Evolutionary conservation across 164 flowering plant genomes (phyloP), one percentile per base, ranked within the genome.

Genomic region (Magnolia changhungtana): DNA sequence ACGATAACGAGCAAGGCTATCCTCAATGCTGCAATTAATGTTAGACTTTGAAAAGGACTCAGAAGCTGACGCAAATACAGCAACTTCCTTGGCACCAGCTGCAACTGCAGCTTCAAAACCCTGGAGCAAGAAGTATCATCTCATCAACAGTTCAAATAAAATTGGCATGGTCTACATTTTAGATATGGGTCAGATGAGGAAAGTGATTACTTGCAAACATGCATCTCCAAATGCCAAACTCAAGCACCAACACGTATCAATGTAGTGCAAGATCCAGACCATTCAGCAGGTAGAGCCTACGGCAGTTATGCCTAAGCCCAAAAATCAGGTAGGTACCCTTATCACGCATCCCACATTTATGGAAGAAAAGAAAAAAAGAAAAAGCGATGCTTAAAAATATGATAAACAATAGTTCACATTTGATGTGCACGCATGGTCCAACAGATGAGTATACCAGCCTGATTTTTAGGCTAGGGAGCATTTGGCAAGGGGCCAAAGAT

Each of bases 31-130:
- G 81, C 99, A 96, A 78, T 96, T 96, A 70, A 96, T 94, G 79
- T 96, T 96, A 69, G 98, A 90, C 85, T 87, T 91, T 19, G 98
- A 96, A 82, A 96, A 96, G 7, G 98, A 88, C 74, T 96, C 98
- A 37, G 99, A 94, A 77, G 99, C 98, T 55, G 99, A 88, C 37
- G 98, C 98, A 89, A 96, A 96, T n/a, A 96, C 76, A 7, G 97
- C 98, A 51, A 96, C 87, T 86, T 92, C 98, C 84, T 91, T 96
- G 52, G 94, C 98, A 77, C 99, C 99, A 77, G 98, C 94, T 76
- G 95, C 95, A 79, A 94, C 75, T 74, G 99, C 98, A 20, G 99
- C 94, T 85, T 89, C 90, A 83, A 96, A 94, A 29, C 99, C 98
- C 98, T 96, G 76, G 66, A 77, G 51, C 19, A 78, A 63, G 50